Base-by-base conservation (phyloP, 2,329 filamentous ascomycete genomes). In the Penicillium janthinellum region DNA sequence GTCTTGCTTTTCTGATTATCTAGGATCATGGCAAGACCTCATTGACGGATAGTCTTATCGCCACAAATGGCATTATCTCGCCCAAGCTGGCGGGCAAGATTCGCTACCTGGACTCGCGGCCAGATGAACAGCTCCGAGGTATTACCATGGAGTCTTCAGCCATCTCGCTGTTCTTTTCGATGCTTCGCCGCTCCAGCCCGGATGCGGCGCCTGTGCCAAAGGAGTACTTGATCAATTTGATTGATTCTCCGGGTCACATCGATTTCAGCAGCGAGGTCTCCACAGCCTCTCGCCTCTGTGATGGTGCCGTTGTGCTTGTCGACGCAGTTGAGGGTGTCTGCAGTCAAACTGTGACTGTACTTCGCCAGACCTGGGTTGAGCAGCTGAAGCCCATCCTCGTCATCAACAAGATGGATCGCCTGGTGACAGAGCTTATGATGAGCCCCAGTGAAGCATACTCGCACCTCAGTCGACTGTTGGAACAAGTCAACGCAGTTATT, bases 71-170 rank as follows among this genome's bases (percentile, higher is more conserved):
- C 80, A 98, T 99, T 80, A 99, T 99, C 73, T 98, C 95, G 34
- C 91, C 94, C 57, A 98, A 98, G 75, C 84, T 98, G 72, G 95
- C 95, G 58, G 95, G 95, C 76, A 98, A 98, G 83, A 96, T 99
- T 77, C 90, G 95, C 67, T 99, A 98, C 73, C 87, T 99, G 60
- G 95, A 99, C 79, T 98, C 95, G 22, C 85, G 95, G 45, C 94
- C 94, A 1, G 95, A 99, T 77, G 95, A 99, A 77, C 95, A 99
- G 78, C 85, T 91, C 15, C 89, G 95, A 65, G 95, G 95, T 58
- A 99, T 99, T 73, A 99, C 95, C n/a, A 99, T 99, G 95, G 95
- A 99, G 77, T 98, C 95, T 0, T 98, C 94, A 5, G 95, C 95
- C 63, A 99, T 99, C 65, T 98, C 95, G 0, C 83, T 99, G 37